Base-by-base conservation (phyloP, 352 stramenopile species). In the Blastocystis sp. region DNA sequence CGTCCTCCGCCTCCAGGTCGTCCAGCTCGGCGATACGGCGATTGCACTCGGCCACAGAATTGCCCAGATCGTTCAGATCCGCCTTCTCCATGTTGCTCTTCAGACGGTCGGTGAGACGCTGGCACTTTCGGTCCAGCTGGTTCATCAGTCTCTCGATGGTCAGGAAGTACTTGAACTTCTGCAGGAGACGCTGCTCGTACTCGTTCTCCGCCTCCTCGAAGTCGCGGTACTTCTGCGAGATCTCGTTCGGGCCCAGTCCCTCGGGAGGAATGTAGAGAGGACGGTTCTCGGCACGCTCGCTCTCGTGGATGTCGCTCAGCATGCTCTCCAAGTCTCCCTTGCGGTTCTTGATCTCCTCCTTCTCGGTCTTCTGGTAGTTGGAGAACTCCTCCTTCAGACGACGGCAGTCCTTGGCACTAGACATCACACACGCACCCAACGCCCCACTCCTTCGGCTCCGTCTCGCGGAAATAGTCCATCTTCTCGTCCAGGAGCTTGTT, bases 151-250 rank as follows among this genome's bases (percentile, higher is more conserved):
- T n/a, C 70, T 80, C 70, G 47, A 80, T 80, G 18, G n/a, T 56
- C 37, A 80, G 47, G 54, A 66, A 80, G 54, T 80, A 80, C 70
- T 80, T 80, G 70, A 80, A 80, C 70, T 80, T 80, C 39, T 62
- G 11, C 39, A 80, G 54, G 11, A 80, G 70, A 37, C 70, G 70
- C 43, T 80, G 8, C 70, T 80, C 70, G 47, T 80, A 80, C 26
- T 80, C 70, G 54, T 80, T 34, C 70, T 80, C 70, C 26, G 70
- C 70, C 54, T 80, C 70, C 70, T 80, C 70, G 37, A 80, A n/a
- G 54, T 80, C 70, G 15, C 70, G 70, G 54, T 80, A 80, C 70
- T 80, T 80, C 70, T 80, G 70, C 47, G 70, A 80, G 15, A 80
- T 59, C 54, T 80, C 70, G 54, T 80, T 80, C n/a, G 70, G 70